Conservation (phyloP, 371 early-diverging fungal species). For the Batrachochytrium dendrobatidis region DNA sequence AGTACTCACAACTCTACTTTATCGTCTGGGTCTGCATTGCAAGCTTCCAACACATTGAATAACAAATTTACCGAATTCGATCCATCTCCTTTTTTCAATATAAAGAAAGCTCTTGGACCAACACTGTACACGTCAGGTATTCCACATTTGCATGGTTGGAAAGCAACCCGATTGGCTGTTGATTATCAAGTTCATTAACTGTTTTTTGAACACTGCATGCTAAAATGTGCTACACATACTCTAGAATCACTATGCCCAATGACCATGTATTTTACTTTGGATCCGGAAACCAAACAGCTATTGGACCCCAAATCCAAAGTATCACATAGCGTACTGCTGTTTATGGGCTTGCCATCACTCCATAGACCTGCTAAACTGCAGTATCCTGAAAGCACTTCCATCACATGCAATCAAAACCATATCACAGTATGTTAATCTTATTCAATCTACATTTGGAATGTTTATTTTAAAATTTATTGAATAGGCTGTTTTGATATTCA, state of each 20-base stretch:
- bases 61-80: not conserved
- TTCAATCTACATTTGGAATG: not conserved
- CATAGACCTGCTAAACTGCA: not conserved
- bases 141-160: too few species aligned
- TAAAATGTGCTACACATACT: too few species aligned
- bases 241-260: not conserved
- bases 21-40: too few species aligned
- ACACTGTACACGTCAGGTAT: not conserved
- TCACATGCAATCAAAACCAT: not conserved
- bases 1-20: too few species aligned
- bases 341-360: not conserved
- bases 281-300: not conserved
- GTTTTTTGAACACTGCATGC: too few species aligned
- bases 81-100: not conserved
- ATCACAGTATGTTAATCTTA: not conserved
- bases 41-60: too few species aligned
- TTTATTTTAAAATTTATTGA: not conserved
- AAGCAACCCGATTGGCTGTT: too few species aligned
- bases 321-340: not conserved
- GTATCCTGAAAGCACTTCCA: not conserved
- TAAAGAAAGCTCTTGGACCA: not conserved
- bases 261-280: not conserved
- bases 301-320: not conserved
- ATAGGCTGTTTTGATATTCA: not conserved
- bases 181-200: too few species aligned